Evolutionary conservation across 2,329 filamentous ascomycete genomes (phyloP).

Genomic region (Cercospora sp.): DNA sequence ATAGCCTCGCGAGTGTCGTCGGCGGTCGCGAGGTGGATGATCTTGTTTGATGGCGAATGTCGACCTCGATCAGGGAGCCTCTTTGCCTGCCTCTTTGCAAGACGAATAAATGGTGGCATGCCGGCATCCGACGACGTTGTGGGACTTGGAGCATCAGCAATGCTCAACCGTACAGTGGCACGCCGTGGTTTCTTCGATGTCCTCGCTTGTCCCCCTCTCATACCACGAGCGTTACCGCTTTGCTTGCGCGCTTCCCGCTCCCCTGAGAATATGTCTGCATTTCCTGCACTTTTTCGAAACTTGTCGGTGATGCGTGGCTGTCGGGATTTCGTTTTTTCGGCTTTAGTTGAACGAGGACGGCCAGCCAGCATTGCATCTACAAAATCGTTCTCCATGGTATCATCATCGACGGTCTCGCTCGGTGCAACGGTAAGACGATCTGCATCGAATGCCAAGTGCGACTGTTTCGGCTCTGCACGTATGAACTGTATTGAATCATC

Average conservation of each 20-base stretch:
- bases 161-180: constrained; percentile 41
- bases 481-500: constrained; percentile 14
- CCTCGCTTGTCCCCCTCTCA: not conserved
- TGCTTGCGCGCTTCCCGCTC: constrained; percentile 23
- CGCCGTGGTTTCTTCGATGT: not conserved
- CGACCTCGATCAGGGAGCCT: constrained; percentile 51
- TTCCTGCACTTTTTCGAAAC: constrained; percentile 26
- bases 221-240: not conserved
- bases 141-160: constrained; percentile 50
- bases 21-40: constrained; percentile 53
- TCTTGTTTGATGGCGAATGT: constrained; percentile 54
- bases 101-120: constrained; percentile 54
- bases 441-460: constrained; percentile 17
- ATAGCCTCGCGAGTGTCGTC: constrained; percentile 58
- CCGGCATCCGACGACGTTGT: constrained; percentile 37
- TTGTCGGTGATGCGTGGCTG: constrained; percentile 43
- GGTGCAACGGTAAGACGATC: constrained; percentile 13
- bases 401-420: constrained; percentile 32
- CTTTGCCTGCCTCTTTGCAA: constrained; percentile 56
- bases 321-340: constrained; percentile 32
- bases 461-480: constrained; percentile 7
- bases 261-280: constrained; percentile 24
- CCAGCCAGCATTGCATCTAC: constrained; percentile 45
- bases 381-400: constrained; percentile 49
- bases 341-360: constrained; percentile 19